Evolutionary conservation across 495 filamentous ascomycete species (phyloP).

Genomic region (Pyrenopolyporus hunteri): DNA sequence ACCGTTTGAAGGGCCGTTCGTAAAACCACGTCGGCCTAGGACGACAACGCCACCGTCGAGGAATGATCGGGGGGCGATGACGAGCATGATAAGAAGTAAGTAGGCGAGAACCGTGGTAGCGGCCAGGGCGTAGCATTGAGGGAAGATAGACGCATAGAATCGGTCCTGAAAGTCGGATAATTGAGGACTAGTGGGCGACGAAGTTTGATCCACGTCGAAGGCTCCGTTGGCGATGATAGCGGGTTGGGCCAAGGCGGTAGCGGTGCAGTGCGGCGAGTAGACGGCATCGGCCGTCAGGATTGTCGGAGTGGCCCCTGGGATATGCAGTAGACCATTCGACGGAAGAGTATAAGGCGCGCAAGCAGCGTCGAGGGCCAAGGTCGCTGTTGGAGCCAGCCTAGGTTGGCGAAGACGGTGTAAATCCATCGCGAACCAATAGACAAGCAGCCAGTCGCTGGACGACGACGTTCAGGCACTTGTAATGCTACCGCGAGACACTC

Average conservation of each 20-base stretch:
- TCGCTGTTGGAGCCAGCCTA: slow-evolving; percentile 38
- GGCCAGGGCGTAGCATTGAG: slow-evolving; percentile 89
- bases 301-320: slow-evolving; percentile 62
- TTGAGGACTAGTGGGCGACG: slow-evolving; percentile 34
- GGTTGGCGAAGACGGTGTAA: slow-evolving; percentile 17
- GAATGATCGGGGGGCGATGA: slow-evolving; percentile 90
- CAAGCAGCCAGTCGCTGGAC: slow-evolving; percentile 27
- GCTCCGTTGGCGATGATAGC: slow-evolving; percentile 54
- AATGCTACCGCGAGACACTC: slow-evolving; percentile 38
- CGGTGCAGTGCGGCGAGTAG: slow-evolving; percentile 67
- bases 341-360: slow-evolving; percentile 71
- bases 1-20: slow-evolving; percentile 74
- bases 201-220: slow-evolving; percentile 47
- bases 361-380: slow-evolving; percentile 25
- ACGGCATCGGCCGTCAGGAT: slow-evolving; percentile 67
- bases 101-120: slow-evolving; percentile 91
- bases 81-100: slow-evolving; percentile 90
- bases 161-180: slow-evolving; percentile 73
- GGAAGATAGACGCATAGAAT: slow-evolving; percentile 90
- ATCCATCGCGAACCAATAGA: slow-evolving; percentile 16
- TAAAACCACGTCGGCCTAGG: slow-evolving; percentile 82
- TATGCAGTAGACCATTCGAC: slow-evolving; percentile 62
- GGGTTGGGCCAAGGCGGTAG: slow-evolving; percentile 45
- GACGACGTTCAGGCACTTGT: slow-evolving; percentile 34
- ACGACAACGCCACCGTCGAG: slow-evolving; percentile 83